phyloP scores from a whole-genome alignment of 495 filamentous ascomycete species.

The Neurospora sublineolata region DNA sequence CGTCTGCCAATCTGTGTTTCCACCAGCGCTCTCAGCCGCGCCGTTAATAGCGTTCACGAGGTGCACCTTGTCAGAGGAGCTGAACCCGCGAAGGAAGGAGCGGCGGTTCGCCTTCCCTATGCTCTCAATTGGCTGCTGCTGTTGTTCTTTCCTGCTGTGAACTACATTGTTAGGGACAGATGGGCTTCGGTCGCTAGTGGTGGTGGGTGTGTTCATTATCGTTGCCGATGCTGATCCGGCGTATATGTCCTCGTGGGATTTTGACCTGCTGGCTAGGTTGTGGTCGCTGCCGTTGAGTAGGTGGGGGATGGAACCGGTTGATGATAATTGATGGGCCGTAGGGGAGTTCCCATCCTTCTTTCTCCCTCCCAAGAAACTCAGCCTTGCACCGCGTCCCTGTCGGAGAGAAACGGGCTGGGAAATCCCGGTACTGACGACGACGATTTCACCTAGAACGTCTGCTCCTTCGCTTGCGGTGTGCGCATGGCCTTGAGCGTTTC shows the following conservation, averaged over 20 bases:
- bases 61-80: neutral
- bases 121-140: neutral
- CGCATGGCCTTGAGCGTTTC: neutral
- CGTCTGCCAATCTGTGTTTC: neutral
- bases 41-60: neutral
- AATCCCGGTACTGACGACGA: slow-evolving; percentile 16
- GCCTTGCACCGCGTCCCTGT: slow-evolving; percentile 32
- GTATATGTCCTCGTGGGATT: slow-evolving; percentile 18
- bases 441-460: neutral
- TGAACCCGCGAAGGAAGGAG: slow-evolving; percentile 9
- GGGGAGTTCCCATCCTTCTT: slow-evolving; percentile 22
- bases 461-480: neutral
- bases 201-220: neutral
- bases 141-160: neutral
- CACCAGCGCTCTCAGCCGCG: neutral
- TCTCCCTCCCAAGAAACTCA: slow-evolving; percentile 37
- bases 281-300: slow-evolving; percentile 17
- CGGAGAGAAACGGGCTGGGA: slow-evolving; percentile 28
- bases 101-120: slow-evolving; percentile 1
- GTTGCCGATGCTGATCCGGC: slow-evolving; percentile 10
- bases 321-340: slow-evolving; percentile 8
- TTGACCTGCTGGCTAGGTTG: slow-evolving; percentile 10
- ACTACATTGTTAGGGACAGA: neutral
- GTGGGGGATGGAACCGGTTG: slow-evolving; percentile 14
- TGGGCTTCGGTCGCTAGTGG: neutral